Conservation (phyloP, 257 asterid species). For the Fraxinus anomala region DNA sequence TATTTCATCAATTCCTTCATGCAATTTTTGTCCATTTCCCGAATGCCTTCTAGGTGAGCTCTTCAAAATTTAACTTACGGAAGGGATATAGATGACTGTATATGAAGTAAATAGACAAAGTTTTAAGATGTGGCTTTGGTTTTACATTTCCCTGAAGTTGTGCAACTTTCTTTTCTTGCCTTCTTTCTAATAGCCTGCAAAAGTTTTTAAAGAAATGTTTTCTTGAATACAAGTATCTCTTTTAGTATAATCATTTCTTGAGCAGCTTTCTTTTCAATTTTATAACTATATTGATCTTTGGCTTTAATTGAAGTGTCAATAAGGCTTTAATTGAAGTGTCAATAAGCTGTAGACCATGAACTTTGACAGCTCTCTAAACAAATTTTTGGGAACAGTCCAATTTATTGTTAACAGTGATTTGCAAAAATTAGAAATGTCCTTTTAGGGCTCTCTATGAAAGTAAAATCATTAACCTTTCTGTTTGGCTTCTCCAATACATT, state of each 20-base stretch:
- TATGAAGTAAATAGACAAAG: not conserved
- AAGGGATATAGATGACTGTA: not conserved
- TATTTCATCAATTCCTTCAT: constrained; percentile 18
- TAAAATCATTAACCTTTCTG: too few relatives aligned
- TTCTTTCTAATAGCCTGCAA: not conserved
- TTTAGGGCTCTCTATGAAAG: too few relatives aligned
- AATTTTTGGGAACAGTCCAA: too few relatives aligned
- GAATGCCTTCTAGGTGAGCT: not conserved
- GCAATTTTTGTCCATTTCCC: constrained; percentile 21
- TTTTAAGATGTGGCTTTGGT: constrained; percentile 1
- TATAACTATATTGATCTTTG: not conserved
- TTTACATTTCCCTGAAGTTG: constrained; percentile 2
- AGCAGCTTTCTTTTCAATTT: not conserved
- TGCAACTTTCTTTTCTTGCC: not conserved
- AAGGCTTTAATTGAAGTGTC: not conserved
- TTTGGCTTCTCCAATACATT: too few relatives aligned
- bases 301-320: not conserved
- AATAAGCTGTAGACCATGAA: not conserved
- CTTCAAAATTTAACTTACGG: not conserved
- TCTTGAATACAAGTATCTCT: not conserved
- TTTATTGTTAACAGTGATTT: not conserved
- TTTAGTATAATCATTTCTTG: not conserved
- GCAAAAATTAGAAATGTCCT: not conserved
- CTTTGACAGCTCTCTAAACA: not conserved
- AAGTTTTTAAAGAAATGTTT: not conserved